Conservation (phyloP, 2,329 filamentous ascomycete species). For the Nemania sp. region DNA sequence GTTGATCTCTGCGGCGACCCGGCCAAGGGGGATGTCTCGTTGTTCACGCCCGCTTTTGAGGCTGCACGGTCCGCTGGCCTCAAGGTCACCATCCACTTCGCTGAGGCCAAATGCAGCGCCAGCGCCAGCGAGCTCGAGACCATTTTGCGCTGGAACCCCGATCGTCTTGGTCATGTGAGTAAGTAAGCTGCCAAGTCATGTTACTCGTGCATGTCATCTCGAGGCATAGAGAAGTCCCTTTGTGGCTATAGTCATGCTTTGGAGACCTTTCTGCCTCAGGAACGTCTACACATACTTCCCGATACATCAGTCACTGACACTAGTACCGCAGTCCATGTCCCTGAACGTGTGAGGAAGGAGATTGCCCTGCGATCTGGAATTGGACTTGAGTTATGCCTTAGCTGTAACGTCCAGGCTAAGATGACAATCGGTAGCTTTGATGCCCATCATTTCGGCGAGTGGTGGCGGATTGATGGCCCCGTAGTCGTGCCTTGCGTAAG, state of each 20-base stretch:
- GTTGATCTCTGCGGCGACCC: slow-evolving; percentile 83
- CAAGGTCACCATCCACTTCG: slow-evolving; percentile 76
- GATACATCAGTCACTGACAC: neutral
- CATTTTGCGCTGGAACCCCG: slow-evolving; percentile 68
- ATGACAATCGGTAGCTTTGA: slow-evolving; percentile 69
- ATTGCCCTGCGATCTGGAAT: slow-evolving; percentile 55
- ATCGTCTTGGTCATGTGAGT: slow-evolving; percentile 75
- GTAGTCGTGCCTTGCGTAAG: slow-evolving; percentile 71
- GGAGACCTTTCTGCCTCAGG: neutral
- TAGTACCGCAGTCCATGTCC: slow-evolving; percentile 59
- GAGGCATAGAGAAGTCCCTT: no score
- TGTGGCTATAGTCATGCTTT: neutral
- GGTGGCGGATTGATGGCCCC: slow-evolving; percentile 63
- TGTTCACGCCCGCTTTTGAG: slow-evolving; percentile 63
- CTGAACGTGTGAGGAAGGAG: slow-evolving; percentile 60
- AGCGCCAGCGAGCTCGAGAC: slow-evolving; percentile 63
- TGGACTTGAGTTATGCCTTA: slow-evolving; percentile 77
- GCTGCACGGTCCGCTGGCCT: slow-evolving; percentile 60
- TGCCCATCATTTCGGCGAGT: slow-evolving; percentile 79
- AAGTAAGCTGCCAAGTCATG: neutral
- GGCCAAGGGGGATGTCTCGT: slow-evolving; percentile 60
- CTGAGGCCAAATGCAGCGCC: slow-evolving; percentile 65
- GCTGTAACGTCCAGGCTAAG: slow-evolving; percentile 78
- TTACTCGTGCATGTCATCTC: neutral
- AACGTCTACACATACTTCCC: neutral